A percentile compares a stretch with the other conserved stretches of the same genome.
Evolutionary conservation across 345 rosid genomes (phyloP).

Genomic region (Orychophragmus violaceus): DNA sequence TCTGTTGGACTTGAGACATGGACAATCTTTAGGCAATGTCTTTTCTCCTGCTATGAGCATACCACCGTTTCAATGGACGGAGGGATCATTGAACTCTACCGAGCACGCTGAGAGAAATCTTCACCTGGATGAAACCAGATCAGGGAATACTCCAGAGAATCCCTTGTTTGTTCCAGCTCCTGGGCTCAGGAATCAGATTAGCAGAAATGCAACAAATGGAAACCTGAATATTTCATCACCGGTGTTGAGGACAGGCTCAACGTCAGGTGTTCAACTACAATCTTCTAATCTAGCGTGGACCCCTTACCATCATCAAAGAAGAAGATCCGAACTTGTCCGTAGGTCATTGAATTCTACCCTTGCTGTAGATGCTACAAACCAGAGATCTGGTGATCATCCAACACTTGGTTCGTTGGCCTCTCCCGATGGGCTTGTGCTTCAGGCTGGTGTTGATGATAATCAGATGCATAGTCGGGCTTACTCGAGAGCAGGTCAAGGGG

Average conservation of each 20-base stretch:
- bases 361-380: constrained; percentile 36
- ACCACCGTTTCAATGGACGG: not conserved
- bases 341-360: constrained; percentile 59
- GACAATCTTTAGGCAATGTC: no score
- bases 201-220: constrained; percentile 28
- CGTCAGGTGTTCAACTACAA: constrained; percentile 38
- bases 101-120: not conserved
- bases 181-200: not conserved
- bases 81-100: not conserved
- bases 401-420: constrained; percentile 29
- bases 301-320: constrained; percentile 50
- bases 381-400: constrained; percentile 30
- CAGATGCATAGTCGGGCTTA: constrained; percentile 41
- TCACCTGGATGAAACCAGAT: not conserved
- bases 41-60: not conserved
- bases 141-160: not conserved
- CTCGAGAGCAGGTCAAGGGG: constrained; percentile 51
- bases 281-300: constrained; percentile 46
- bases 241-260: constrained; percentile 28
- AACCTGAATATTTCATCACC: constrained; percentile 36
- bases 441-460: constrained; percentile 50
- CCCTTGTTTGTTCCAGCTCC: not conserved
- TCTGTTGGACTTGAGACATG: no score
- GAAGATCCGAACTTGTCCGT: constrained; percentile 69
- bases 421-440: constrained; percentile 42